Conservation (phyloP, 73 alveolate species). For the Uronychia setigera region DNA sequence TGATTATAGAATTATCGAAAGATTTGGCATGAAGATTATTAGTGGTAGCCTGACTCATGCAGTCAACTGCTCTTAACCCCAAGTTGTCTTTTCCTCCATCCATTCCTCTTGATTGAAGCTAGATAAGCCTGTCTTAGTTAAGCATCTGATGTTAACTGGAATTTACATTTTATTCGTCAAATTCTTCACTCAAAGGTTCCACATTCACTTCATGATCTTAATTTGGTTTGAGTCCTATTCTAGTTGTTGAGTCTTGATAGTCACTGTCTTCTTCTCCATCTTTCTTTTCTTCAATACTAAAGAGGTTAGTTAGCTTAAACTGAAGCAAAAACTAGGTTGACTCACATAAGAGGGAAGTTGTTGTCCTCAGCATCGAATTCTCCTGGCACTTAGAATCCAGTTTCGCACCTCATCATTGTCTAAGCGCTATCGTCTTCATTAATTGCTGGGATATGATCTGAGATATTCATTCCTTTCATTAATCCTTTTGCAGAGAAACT, state of each 20-base stretch:
- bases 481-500: no score
- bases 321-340: background rate
- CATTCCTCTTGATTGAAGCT: background rate
- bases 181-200: background rate
- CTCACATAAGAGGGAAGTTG: background rate
- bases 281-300: background rate
- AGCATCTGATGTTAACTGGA: no score
- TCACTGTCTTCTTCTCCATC: background rate
- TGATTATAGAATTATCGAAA: background rate
- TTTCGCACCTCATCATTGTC: background rate
- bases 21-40: background rate
- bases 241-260: background rate
- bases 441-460: no score
- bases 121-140: no score
- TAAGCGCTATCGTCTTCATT: background rate
- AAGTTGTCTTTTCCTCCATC: background rate
- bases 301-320: no score
- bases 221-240: background rate
- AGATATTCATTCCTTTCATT: no score
- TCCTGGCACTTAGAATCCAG: background rate
- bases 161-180: background rate
- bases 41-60: background rate
- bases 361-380: background rate
- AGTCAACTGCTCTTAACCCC: background rate
- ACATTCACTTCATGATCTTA: background rate